phyloP scores from a whole-genome alignment of 805 yeast genomes.

The Tetrapisispora fleetii region DNA sequence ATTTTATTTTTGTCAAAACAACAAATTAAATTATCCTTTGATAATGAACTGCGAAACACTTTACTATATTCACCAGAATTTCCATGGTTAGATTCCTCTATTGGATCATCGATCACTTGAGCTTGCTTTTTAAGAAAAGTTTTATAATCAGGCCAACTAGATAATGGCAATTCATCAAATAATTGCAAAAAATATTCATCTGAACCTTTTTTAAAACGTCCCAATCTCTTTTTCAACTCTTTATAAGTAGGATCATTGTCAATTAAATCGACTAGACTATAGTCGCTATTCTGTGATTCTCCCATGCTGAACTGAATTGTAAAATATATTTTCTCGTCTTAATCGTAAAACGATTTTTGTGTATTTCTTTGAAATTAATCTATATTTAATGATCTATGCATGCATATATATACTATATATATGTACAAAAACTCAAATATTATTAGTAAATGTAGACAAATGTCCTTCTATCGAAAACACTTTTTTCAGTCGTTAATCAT shows the following conservation, averaged over 20 bases:
- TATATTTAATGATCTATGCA: no score
- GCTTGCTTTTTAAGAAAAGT: constrained; percentile 27
- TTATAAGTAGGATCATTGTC: constrained; percentile 15
- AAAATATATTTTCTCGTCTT: no score
- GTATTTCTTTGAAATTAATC: no score
- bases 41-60: constrained; percentile 37
- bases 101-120: constrained; percentile 21
- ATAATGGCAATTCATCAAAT: constrained; percentile 17
- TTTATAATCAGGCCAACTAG: constrained; percentile 18
- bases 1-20: constrained; percentile 34
- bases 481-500: no score
- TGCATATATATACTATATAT: no score
- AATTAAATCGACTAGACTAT: constrained; percentile 21
- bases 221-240: constrained; percentile 11
- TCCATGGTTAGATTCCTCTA: constrained; percentile 14
- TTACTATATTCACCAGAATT: constrained; percentile 34
- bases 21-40: constrained; percentile 29
- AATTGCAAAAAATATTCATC: constrained; percentile 21
- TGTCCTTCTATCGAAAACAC: no score
- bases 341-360: no score
- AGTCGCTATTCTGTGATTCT: not conserved
- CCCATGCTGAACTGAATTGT: not conserved
- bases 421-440: no score
- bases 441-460: no score
- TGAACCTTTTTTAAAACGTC: constrained; percentile 15